Percentiles rank a stretch among this genome's conserved stretches.
Evolutionary conservation across 352 stramenopile genomes (phyloP).

Genomic region (Phytopythium delawarense): DNA sequence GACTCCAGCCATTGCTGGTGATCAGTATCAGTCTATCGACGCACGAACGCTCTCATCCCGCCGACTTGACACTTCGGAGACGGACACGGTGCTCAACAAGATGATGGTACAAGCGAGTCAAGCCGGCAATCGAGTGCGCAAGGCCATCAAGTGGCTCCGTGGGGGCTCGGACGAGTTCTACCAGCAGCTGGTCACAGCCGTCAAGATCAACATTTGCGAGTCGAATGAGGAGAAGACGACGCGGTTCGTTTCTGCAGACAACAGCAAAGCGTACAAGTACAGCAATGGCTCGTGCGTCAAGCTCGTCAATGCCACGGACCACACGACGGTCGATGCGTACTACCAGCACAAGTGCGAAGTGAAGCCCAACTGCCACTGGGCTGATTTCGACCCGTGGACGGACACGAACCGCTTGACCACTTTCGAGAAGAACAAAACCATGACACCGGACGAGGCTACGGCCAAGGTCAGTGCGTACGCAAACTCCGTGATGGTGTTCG

Average conservation of each 20-base stretch:
- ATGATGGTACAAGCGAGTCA: conserved; percentile 34
- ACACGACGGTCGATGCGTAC: conserved; percentile 23
- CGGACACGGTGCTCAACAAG: conserved; percentile 11
- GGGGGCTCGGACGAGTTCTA: conserved; percentile 59
- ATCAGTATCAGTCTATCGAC: not conserved
- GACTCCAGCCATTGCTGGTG: not conserved
- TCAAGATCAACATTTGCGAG: conserved; percentile 52
- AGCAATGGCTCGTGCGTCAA: conserved; percentile 27
- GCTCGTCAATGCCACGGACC: conserved; percentile 19
- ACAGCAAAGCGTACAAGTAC: conserved; percentile 38
- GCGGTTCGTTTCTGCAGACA: conserved; percentile 28
- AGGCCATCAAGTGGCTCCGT: conserved; percentile 56
- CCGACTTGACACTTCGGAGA: not conserved
- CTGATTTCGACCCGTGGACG: conserved; percentile 21
- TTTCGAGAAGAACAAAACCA: conserved; percentile 29
- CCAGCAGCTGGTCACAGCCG: conserved; percentile 44
- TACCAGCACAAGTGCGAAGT: conserved; percentile 35
- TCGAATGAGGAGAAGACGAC: conserved; percentile 18
- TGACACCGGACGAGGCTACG: conserved; percentile 16
- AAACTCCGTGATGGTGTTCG: conserved; percentile 41
- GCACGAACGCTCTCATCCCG: not conserved
- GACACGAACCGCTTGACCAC: conserved; percentile 24
- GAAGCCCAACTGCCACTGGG: conserved; percentile 67
- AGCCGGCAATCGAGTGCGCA: conserved; percentile 38
- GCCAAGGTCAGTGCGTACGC: conserved; percentile 40